A percentile compares a stretch with the other conserved stretches of the same genome.
Conservation (phyloP, 495 filamentous ascomycete species). For the Daldinia decipiens region DNA sequence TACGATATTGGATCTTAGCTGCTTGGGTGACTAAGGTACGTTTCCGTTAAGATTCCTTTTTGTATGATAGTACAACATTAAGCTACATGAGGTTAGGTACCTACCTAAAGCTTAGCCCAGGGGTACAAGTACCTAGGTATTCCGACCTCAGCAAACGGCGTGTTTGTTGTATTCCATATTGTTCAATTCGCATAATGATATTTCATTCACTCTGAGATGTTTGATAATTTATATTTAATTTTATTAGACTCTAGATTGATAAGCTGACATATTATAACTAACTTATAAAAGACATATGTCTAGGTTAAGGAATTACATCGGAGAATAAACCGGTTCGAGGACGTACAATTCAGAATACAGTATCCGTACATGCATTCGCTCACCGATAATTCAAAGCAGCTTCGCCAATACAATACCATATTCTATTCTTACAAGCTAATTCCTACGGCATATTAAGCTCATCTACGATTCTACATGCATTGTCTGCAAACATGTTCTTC, state of each 20-base stretch:
- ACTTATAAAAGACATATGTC: neutral
- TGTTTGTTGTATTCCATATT: neutral
- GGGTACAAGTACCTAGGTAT: too few species aligned
- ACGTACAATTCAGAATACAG: too few species aligned
- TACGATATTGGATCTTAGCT: neutral
- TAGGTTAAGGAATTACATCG: neutral
- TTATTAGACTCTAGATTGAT: neutral
- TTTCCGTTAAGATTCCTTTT: neutral
- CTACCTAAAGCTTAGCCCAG: neutral
- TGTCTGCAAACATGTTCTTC: conserved; percentile 24
- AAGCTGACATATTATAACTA: neutral
- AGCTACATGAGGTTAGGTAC: too few species aligned
- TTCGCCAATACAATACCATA: too few species aligned
- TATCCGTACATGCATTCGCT: neutral
- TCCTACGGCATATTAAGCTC: too few species aligned
- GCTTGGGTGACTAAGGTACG: conserved; percentile 1
- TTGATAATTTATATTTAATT: neutral
- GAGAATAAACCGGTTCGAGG: neutral
- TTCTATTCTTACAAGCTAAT: too few species aligned
- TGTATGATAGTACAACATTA: too few species aligned
- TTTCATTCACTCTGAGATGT: neutral
- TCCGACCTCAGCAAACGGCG: neutral
- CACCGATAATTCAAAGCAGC: conserved; percentile 7
- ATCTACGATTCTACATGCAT: conserved; percentile 15
- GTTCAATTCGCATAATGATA: neutral